These are phyloP conservation scores for Diaporthe humulicola DNA, from an alignment of 2,329 filamentous ascomycete genomes.

Conservation along the genomic window DNA sequence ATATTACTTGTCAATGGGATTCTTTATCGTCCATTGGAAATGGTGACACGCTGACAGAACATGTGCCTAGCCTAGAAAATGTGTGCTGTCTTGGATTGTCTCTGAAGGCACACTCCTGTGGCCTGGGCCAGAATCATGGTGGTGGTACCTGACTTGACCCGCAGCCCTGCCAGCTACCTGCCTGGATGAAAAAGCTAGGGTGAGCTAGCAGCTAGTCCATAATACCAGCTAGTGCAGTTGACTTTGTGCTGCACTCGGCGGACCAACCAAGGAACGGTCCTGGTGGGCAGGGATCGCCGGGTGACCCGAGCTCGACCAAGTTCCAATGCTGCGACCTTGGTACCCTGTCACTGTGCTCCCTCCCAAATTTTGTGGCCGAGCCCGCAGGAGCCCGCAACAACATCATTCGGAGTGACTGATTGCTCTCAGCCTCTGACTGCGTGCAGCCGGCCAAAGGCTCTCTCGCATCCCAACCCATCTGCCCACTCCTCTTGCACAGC, in stretches of 20 bases:
- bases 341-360: constrained; percentile 25
- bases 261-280: background rate
- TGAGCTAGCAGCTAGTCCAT: background rate
- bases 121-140: background rate
- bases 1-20: background rate
- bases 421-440: constrained; percentile 35
- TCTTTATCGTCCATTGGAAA: background rate
- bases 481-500: background rate
- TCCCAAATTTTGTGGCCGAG: constrained; percentile 40
- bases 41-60: background rate
- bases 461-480: constrained; percentile 27
- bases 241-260: background rate
- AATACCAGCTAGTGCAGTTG: background rate
- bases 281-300: background rate
- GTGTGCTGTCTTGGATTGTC: constrained; percentile 16
- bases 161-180: background rate
- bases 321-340: constrained; percentile 30
- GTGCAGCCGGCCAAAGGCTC: constrained; percentile 31
- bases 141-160: background rate
- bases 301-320: constrained; percentile 28
- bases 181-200: constrained; percentile 7
- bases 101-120: background rate
- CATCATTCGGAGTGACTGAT: constrained; percentile 32
- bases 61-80: background rate
- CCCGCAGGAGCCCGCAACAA: constrained; percentile 38